Evolutionary conservation across 1,284 basidiomycete species (phyloP).

Genomic region (Apiotrichum laibachii): DNA sequence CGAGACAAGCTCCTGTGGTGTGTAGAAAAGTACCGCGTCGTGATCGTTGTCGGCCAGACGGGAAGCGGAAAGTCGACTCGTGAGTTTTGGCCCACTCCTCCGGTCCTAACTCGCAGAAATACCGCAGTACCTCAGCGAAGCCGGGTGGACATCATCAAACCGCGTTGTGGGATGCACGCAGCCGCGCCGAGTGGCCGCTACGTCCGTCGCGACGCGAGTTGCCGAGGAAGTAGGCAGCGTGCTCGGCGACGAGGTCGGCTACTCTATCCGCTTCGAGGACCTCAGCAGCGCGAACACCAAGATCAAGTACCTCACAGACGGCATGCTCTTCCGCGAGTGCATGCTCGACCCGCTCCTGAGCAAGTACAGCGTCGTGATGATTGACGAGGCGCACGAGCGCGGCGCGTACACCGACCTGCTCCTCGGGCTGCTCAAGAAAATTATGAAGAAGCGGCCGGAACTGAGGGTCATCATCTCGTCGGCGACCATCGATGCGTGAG

Average conservation of each 20-base stretch:
- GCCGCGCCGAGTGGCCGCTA: slow-evolving; percentile 90
- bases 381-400: slow-evolving; percentile 96
- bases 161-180: slow-evolving; percentile 87
- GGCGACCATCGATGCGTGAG: slow-evolving; percentile 83
- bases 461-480: slow-evolving; percentile 89
- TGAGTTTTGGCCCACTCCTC: slow-evolving; percentile 54
- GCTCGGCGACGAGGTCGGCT: slow-evolving; percentile 93
- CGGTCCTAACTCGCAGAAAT: slow-evolving; percentile 61
- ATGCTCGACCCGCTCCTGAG: slow-evolving; percentile 83
- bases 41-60: slow-evolving; percentile 88
- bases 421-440: slow-evolving; percentile 91
- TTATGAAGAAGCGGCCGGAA: slow-evolving; percentile 80
- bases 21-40: slow-evolving; percentile 75
- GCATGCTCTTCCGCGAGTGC: slow-evolving; percentile 93
- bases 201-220: slow-evolving; percentile 85
- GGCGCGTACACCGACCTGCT: slow-evolving; percentile 92
- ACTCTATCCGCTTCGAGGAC: slow-evolving; percentile 97
- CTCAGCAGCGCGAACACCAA: slow-evolving; percentile 75
- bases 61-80: slow-evolving; percentile 97
- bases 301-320: slow-evolving; percentile 97
- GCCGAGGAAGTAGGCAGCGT: slow-evolving; percentile 81
- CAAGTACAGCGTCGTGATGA: slow-evolving; percentile 91
- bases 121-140: slow-evolving; percentile 88
- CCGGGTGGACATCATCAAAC: slow-evolving; percentile 78
- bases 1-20: slow-evolving; percentile 78